These are phyloP conservation scores for Echria macrotheca DNA, from an alignment of 495 filamentous ascomycete species.

Conservation along the genomic window DNA sequence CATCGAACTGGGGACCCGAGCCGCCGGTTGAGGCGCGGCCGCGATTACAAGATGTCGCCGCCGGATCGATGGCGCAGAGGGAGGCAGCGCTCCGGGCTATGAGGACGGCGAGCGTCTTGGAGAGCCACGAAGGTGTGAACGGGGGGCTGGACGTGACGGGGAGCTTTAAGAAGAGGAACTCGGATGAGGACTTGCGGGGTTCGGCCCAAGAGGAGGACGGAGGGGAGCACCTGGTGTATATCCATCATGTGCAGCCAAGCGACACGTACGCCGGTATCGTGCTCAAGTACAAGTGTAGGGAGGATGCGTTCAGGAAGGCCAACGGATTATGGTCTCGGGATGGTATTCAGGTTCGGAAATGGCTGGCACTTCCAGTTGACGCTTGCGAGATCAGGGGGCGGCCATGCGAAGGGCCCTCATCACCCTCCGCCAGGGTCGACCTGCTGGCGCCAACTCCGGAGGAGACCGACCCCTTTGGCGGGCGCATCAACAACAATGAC, in stretches of 20 bases:
- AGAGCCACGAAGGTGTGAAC: conserved; percentile 46
- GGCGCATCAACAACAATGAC: conserved; percentile 18
- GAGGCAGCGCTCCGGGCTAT: conserved; percentile 43
- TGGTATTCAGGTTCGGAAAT: conserved; percentile 74
- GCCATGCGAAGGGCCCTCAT: conserved; percentile 41
- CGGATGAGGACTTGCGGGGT: conserved; percentile 38
- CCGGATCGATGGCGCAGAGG: conserved; percentile 43
- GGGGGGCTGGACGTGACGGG: conserved; percentile 42
- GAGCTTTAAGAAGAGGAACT: conserved; percentile 50
- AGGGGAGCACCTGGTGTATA: conserved; percentile 74
- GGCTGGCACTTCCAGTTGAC: conserved; percentile 81
- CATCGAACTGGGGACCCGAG: conserved; percentile 35
- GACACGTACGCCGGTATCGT: conserved; percentile 89
- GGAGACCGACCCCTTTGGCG: conserved; percentile 21
- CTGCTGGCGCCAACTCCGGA: conserved; percentile 42
- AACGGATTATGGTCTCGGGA: conserved; percentile 95
- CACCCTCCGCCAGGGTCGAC: conserved; percentile 34
- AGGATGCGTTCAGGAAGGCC: conserved; percentile 72
- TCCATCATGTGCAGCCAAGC: conserved; percentile 74
- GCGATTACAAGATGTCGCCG: conserved; percentile 38
- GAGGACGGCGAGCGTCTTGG: conserved; percentile 46
- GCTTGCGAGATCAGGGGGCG: conserved; percentile 80
- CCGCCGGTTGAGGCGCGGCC: conserved; percentile 32
- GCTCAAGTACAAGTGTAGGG: conserved; percentile 79
- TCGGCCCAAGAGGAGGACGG: conserved; percentile 31